Percentiles rank a stretch among this genome's conserved stretches.
Conservation (phyloP, 257 asterid species). For the Solanum clarkiae region DNA sequence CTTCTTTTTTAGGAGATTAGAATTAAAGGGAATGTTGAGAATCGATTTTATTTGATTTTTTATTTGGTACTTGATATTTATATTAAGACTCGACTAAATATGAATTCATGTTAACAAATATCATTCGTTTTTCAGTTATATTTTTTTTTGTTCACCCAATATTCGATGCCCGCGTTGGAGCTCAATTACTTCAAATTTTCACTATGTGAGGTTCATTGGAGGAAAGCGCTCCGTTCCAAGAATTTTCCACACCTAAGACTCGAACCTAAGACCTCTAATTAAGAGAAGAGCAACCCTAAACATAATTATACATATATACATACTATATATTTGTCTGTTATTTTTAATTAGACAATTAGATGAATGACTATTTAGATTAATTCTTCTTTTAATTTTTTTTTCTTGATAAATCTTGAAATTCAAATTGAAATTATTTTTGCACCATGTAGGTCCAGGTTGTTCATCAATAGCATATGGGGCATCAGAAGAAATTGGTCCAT, state of each 20-base stretch:
- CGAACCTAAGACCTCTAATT: too few species aligned
- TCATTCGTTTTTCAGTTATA: too few species aligned
- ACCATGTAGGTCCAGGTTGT: constrained; percentile 83
- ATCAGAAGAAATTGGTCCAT: constrained; percentile 88
- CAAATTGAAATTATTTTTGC: not conserved
- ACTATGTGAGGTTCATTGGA: too few species aligned
- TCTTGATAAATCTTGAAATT: not conserved
- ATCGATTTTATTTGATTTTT: not conserved
- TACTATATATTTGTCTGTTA: not conserved
- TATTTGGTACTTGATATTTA: not conserved
- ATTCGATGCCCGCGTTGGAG: too few species aligned
- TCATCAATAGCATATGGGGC: constrained; percentile 91
- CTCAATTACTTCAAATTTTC: too few species aligned
- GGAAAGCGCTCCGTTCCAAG: too few species aligned
- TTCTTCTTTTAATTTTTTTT: not conserved
- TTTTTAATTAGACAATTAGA: not conserved
- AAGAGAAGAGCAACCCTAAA: not conserved
- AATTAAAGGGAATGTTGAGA: not conserved
- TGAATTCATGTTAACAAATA: not conserved
- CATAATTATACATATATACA: not conserved
- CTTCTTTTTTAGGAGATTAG: not conserved
- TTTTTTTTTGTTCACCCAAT: too few species aligned
- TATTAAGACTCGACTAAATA: not conserved
- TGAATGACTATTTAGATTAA: not conserved
- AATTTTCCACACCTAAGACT: too few species aligned